Percentiles rank a stretch among this genome's conserved stretches.
Conservation (phyloP, 768 basidiomycete genomes). For the Kockovaella imperatae region DNA sequence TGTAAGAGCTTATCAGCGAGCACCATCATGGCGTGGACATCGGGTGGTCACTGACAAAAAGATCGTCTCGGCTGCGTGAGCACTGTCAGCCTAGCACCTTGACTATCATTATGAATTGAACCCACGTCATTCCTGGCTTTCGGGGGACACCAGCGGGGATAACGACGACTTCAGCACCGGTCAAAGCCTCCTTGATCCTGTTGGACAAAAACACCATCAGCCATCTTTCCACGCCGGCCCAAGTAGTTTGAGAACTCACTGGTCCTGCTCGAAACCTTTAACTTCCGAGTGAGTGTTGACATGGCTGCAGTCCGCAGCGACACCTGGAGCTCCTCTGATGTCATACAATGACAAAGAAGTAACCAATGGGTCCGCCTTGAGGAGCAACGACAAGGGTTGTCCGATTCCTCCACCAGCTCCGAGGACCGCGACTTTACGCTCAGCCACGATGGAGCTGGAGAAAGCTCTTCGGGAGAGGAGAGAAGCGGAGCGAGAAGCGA, state of each 20-base stretch:
- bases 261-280: constrained; percentile 37
- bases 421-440: constrained; percentile 57
- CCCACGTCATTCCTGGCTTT: constrained; percentile 54
- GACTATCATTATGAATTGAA: too few relatives aligned
- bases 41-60: constrained; percentile 53
- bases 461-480: constrained; percentile 36
- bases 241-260: constrained; percentile 18
- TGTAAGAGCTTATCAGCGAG: constrained; percentile 4
- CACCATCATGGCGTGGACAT: not conserved
- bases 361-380: constrained; percentile 76
- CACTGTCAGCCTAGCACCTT: too few relatives aligned
- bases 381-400: constrained; percentile 84
- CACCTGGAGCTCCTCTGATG: constrained; percentile 81
- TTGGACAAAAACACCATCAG: not conserved
- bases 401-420: constrained; percentile 97
- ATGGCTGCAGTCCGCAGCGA: constrained; percentile 89
- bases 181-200: constrained; percentile 59
- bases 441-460: constrained; percentile 41
- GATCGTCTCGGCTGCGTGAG: constrained; percentile 35
- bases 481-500: constrained; percentile 21
- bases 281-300: constrained; percentile 76
- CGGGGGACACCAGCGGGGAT: constrained; percentile 96
- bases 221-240: not conserved
- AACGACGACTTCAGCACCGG: constrained; percentile 79
- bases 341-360: constrained; percentile 77